These are phyloP conservation scores for Zygosaccharomyces rouxii DNA, from an alignment of 805 yeast species.

Conservation along the genomic window DNA sequence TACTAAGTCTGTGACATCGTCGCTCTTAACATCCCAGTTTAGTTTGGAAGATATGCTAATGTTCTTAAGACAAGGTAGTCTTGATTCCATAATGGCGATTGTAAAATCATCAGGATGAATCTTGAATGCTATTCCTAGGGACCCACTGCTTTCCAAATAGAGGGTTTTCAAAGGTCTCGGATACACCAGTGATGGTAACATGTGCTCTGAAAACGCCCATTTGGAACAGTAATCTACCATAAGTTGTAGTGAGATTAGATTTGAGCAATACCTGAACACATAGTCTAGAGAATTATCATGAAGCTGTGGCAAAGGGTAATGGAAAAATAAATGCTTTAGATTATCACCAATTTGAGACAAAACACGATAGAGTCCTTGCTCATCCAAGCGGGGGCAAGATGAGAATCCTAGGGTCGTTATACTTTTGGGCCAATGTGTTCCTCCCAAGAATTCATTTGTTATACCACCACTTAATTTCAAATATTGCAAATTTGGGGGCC, in stretches of 20 bases:
- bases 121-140: constrained; percentile 76
- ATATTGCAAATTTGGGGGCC: constrained; percentile 78
- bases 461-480: constrained; percentile 86
- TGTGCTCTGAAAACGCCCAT: constrained; percentile 47
- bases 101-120: constrained; percentile 86
- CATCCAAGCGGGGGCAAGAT: constrained; percentile 77
- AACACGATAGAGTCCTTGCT: constrained; percentile 58
- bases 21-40: constrained; percentile 77
- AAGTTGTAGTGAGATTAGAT: constrained; percentile 55
- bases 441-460: constrained; percentile 68
- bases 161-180: constrained; percentile 48
- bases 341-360: constrained; percentile 62
- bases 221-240: constrained; percentile 72
- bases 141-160: constrained; percentile 79
- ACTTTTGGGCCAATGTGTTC: constrained; percentile 67
- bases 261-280: constrained; percentile 73
- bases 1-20: constrained; percentile 59
- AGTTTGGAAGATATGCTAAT: constrained; percentile 68
- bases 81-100: constrained; percentile 71
- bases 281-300: constrained; percentile 66
- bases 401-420: constrained; percentile 72
- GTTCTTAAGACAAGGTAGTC: constrained; percentile 63
- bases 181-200: constrained; percentile 33
- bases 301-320: constrained; percentile 86
- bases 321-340: constrained; percentile 58